These are phyloP conservation scores for Vigna angularis DNA, from an alignment of 306 rosid genomes.

Conservation along the genomic window DNA sequence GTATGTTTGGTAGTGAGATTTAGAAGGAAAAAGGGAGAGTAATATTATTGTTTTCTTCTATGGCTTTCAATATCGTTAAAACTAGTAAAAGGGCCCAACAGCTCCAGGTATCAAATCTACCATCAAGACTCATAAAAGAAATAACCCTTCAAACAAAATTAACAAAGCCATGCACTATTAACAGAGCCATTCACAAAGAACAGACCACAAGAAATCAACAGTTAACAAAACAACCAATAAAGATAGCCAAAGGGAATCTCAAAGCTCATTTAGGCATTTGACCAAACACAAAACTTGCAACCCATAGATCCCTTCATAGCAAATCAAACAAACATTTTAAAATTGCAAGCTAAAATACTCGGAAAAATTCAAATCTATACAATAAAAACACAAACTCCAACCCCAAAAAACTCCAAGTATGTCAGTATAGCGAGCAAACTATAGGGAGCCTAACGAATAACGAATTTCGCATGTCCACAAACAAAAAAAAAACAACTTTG, in stretches of 20 bases:
- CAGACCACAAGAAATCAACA: neutral
- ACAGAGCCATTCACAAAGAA: neutral
- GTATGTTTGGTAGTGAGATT: neutral
- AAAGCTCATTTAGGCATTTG: neutral
- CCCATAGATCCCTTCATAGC: neutral
- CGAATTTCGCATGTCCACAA: neutral
- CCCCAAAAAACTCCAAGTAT: neutral
- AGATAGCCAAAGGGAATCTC: neutral
- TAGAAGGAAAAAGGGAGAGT: neutral
- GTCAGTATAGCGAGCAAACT: neutral
- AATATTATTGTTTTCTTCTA: neutral
- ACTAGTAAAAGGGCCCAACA: neutral
- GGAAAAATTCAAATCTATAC: neutral
- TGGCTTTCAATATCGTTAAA: neutral
- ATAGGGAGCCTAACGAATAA: neutral
- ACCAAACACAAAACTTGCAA: slow-evolving; percentile 15
- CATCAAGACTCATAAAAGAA: neutral
- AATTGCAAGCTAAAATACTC: neutral
- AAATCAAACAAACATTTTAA: neutral
- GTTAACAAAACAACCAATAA: neutral
- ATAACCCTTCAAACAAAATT: neutral
- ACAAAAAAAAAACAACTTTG: neutral
- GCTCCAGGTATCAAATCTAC: neutral
- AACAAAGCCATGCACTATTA: neutral
- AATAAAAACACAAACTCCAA: neutral